A percentile compares a stretch with the other conserved stretches of the same genome.
Conservation (phyloP, 345 rosid genomes). For the Melaleuca alternifolia region DNA sequence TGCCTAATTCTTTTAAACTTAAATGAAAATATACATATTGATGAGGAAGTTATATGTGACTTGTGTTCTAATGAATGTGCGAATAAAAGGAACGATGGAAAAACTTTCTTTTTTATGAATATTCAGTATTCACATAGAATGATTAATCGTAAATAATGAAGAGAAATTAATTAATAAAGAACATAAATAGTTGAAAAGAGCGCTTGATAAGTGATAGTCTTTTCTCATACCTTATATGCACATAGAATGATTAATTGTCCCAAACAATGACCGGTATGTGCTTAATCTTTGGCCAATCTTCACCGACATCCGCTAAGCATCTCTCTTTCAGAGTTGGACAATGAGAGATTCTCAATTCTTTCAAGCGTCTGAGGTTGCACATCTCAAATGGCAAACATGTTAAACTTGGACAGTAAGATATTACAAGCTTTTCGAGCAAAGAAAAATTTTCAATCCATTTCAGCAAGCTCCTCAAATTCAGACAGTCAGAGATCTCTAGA, state of each 20-base stretch:
- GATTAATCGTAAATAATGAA: background rate
- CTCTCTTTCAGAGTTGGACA: background rate
- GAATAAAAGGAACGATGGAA: too few species aligned
- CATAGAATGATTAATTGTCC: background rate
- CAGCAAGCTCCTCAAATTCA: fast-evolving
- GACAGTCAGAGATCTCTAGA: fast-evolving
- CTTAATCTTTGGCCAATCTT: too few species aligned
- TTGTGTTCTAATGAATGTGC: too few species aligned
- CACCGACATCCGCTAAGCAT: background rate
- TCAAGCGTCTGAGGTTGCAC: background rate
- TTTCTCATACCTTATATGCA: background rate
- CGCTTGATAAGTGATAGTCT: background rate
- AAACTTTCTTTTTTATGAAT: background rate
- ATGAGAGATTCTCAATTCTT: fast-evolving
- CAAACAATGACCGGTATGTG: background rate
- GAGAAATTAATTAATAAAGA: background rate
- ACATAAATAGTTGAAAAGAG: background rate
- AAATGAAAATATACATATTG: too few species aligned
- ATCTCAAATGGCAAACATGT: background rate
- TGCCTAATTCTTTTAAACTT: too few species aligned
- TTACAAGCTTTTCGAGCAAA: background rate
- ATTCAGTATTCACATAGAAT: background rate
- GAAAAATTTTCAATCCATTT: background rate
- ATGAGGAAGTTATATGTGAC: too few species aligned
- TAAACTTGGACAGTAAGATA: fast-evolving